Evolutionary conservation across 2,329 filamentous ascomycete species (phyloP).

Genomic region (Trichoderma sp.): DNA sequence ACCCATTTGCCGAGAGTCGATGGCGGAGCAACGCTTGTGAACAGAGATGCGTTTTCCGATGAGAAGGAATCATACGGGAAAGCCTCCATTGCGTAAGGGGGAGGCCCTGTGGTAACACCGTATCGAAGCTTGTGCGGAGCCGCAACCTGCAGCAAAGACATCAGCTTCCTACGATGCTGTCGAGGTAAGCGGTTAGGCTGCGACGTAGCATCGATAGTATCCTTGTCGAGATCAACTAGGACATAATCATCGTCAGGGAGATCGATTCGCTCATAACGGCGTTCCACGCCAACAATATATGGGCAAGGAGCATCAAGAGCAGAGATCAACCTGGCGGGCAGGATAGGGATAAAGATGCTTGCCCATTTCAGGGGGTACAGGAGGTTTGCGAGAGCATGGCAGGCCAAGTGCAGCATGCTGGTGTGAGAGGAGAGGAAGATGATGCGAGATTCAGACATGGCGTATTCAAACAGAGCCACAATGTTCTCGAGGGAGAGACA

Average conservation of each 20-base stretch:
- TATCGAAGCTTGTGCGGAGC: constrained; percentile 87
- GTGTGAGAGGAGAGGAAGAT: constrained; percentile 96
- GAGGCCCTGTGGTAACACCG: constrained; percentile 84
- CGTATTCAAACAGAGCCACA: constrained; percentile 88
- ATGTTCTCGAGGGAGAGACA: constrained; percentile 90
- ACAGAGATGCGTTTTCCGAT: constrained; percentile 80
- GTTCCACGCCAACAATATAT: constrained; percentile 95
- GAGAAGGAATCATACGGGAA: constrained; percentile 90
- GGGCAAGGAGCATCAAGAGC: constrained; percentile 93
- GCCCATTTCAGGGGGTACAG: constrained; percentile 92
- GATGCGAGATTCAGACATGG: constrained; percentile 89
- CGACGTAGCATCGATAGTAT: constrained; percentile 82
- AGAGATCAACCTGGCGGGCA: constrained; percentile 84
- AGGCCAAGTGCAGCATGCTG: constrained; percentile 92
- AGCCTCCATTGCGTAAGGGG: constrained; percentile 88
- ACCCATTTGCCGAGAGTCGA: constrained; percentile 84
- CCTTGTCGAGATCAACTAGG: constrained; percentile 87
- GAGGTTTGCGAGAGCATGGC: constrained; percentile 79
- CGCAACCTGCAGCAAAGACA: constrained; percentile 83
- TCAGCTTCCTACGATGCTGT: constrained; percentile 86
- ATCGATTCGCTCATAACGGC: constrained; percentile 81
- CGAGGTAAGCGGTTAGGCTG: constrained; percentile 78
- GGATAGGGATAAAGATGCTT: constrained; percentile 88
- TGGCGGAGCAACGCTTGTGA: constrained; percentile 68
- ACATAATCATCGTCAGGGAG: constrained; percentile 96